Evolutionary conservation across 306 rosid genomes (phyloP), one percentile per base, ranked within the genome.

Genomic region (Dicorynia guianensis): DNA sequence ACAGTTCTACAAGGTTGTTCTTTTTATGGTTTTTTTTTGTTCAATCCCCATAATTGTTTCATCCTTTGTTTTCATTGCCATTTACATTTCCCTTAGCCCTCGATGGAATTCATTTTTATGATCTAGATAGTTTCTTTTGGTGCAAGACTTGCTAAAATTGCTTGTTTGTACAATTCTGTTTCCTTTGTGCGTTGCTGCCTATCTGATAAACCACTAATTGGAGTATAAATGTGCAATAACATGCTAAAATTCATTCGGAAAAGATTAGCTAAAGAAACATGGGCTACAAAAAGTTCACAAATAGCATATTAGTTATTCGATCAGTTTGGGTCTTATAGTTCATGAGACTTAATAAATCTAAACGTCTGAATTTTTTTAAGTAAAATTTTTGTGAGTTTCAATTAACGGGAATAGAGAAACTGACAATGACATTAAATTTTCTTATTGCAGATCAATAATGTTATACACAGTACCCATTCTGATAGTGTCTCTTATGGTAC

Each of bases 381-480:
- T n/a, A n/a, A n/a, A n/a, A n/a, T n/a, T n/a, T n/a, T n/a, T n/a
- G 30, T 25, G 30, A 25, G 30, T 25, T 25, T 25, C 30, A 25
- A 2, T 25, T 25, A 1, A 2, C 2, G 30, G 30, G 2, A 25
- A 25, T 25, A 25, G 2, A 25, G 30, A 2, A 2, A 25, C 2
- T 25, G 30, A 40, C 4, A 48, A 11, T 72, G 55, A 8, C 59
- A 48, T 38, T 44, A 10, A 58, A 18, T 75, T 49, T 46, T 59
- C 5, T 56, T 5, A 60, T 47, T 63, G 76, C 83, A 87, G 93
- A 88, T 59, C 88, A 25, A 35, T 91, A 69, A 8, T 91, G 82
- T 43, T 91, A 3, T 67, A 73, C 72, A 91, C 92, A 9, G 1
- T 91, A 47, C 93, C 93, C 2, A 64, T 87, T 71, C 69, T 91